Conservation (phyloP, 345 rosid species). For the Linum lewisii region DNA sequence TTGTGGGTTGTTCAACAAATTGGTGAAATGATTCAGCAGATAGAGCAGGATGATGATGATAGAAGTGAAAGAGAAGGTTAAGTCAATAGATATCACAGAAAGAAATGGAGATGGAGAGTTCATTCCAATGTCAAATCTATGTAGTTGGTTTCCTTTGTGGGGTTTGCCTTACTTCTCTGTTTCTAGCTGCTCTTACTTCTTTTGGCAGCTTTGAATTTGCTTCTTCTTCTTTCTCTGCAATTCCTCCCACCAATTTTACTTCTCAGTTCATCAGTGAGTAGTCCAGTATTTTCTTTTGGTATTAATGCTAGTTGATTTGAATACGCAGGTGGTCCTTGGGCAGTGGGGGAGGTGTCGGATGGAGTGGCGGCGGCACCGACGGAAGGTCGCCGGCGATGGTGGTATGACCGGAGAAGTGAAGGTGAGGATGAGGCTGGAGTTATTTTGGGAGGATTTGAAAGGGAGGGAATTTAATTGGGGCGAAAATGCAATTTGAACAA, state of each 20-base stretch:
- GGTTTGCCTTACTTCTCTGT: conserved; percentile 71
- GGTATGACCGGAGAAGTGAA: no score
- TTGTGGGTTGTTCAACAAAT: background rate
- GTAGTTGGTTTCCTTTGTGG: conserved; percentile 86
- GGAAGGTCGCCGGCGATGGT: no score
- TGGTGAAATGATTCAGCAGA: no score
- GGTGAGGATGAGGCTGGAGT: no score
- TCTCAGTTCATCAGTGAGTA: conserved; percentile 45
- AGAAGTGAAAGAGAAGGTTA: conserved; percentile 24
- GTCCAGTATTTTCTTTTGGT: background rate
- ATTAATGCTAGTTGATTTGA: background rate
- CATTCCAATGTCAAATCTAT: conserved; percentile 87
- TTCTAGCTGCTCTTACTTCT: conserved; percentile 77
- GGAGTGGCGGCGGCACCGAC: no score
- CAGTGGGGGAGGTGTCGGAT: no score
- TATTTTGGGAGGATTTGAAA: no score
- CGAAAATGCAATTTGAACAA: no score
- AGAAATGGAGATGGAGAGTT: conserved; percentile 72
- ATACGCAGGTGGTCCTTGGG: background rate
- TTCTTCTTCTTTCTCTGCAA: conserved; percentile 30
- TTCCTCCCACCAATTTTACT: conserved; percentile 39
- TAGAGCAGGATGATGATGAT: no score
- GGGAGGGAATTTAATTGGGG: no score
- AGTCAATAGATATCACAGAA: conserved; percentile 76
- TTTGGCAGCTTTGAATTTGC: conserved; percentile 46